Evolutionary conservation across 2,329 filamentous ascomycete genomes (phyloP), one percentile per base, ranked within the genome.

Genomic region (Magnaporthiopsis rhizophila): DNA sequence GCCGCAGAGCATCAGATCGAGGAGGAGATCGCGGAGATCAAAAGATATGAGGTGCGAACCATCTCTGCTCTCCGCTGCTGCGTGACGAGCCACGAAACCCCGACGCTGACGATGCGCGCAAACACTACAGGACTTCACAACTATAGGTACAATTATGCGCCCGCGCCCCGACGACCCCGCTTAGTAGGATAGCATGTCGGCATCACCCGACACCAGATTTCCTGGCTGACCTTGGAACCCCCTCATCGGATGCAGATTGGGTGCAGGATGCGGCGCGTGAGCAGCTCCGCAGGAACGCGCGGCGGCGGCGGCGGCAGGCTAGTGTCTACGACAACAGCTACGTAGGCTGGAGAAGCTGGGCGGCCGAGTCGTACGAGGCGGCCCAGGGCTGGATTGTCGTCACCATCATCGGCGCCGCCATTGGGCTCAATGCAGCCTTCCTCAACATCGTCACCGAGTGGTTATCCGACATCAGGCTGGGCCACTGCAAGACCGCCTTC

Each of bases 351-450:
- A 84, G 91, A 73, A 85, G 91, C 67, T 90, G 88, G 71, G 77
- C 97, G 45, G 87, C 86, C 78, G 91, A 95, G 74, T 90, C 90
- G 36, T 99, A 98, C 75, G 93, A 98, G 76, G 95, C 95, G 13
- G 95, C 92, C 2, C 95, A 99, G 77, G 94, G 92, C 28, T 99
- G 95, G 95, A 93, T 99, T 65, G 95, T 99, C 61, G 90, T 99
- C 64, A 98, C 91, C 28, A 81, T 99, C 67, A 94, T 99, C 65
- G 91, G 95, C 38, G 86, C 87, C n/a, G 90, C 90, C 28, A 98
- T 99, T 74, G 95, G 95, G 1, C 74, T 98, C 67, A 98, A 97
- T 73, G 94, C 95, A 21, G 95, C 92, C 0, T 87, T 97, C 65
- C 79, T 99, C 66, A 98, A 96, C 73, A 98, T 99, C 69, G 86